Conservation (phyloP, 2,329 filamentous ascomycete genomes). For the Cladosporium sp. region DNA sequence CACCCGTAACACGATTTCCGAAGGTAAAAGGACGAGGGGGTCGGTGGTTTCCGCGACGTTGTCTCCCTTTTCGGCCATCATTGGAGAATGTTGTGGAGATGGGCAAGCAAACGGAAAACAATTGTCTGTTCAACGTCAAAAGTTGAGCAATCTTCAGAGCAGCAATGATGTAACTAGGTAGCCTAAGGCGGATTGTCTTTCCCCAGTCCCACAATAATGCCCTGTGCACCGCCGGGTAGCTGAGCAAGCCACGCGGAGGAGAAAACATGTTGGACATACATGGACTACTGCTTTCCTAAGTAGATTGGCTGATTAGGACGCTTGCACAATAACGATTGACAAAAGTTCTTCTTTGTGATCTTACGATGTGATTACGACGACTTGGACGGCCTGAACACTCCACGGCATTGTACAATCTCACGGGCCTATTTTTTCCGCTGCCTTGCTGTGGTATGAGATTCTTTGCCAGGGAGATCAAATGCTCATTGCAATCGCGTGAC, state of each 20-base stretch:
- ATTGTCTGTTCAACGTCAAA: conserved; percentile 4
- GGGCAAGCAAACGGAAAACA: background rate
- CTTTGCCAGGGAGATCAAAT: background rate
- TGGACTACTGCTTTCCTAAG: background rate
- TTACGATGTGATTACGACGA: background rate
- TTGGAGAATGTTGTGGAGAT: background rate
- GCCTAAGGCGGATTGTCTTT: background rate
- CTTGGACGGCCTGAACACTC: background rate
- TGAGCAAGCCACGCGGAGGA: background rate
- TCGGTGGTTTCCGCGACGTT: conserved; percentile 23
- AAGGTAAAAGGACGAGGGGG: conserved; percentile 38
- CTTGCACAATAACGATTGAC: background rate
- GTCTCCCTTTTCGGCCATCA: background rate
- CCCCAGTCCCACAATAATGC: background rate
- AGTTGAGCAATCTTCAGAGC: conserved; percentile 1
- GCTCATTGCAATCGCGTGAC: background rate
- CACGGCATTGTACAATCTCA: background rate
- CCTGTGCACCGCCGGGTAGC: background rate
- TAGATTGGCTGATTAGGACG: background rate
- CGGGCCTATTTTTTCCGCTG: background rate
- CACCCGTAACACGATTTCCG: conserved; percentile 46
- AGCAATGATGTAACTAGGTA: conserved; percentile 12
- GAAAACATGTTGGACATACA: background rate
- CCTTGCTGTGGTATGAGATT: background rate
- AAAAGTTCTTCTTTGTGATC: background rate